Evolutionary conservation across 176 grass and related monocot genomes (phyloP), one percentile per base, ranked within the genome.

Genomic region (Chloris gayana): DNA sequence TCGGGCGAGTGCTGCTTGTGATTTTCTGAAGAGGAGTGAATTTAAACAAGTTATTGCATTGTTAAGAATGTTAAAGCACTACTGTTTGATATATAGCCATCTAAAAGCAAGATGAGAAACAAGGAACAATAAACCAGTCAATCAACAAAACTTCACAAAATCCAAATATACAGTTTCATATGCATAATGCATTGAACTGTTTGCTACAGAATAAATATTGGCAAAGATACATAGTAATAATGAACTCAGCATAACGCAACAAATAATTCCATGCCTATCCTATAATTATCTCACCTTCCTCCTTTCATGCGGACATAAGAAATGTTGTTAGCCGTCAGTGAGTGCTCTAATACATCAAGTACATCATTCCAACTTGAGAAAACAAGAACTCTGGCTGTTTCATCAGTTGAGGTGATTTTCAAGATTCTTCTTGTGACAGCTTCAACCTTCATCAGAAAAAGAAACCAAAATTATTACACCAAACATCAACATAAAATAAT

Each of bases 291-390:
- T 74, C 87, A 98, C 95, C 95, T 91, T 87, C 95, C 95, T 69
- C 95, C 95, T 91, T 98, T 98, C 95, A 98, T 98, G 42, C 95
- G 88, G 73, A 90, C 88, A 83, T 85, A 98, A 79, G 84, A 80
- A 64, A 98, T 77, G 66, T 76, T 80, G 38, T 98, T 98, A 77
- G 90, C 82, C 67, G 73, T 78, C 56, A 98, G 86, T 58, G 95
- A 89, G 83, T 98, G 95, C 58, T 88, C 95, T 80, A 98, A 54
- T 35, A 98, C 88, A 91, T 93, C 88, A 65, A 98, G 86, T 29
- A 94, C 95, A 85, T 94, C 95, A 49, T 94, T 98, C 95, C 95
- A 98, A 84, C 90, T 94, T 85, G 95, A 94, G 80, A 98, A 98
- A 82, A 94, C 95, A 60, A 98, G 92, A 80, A 94, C 60, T 85